Percentiles rank a stretch among this genome's conserved stretches.
Evolutionary conservation across 306 rosid species (phyloP).

Genomic region (Quercus bicolor): DNA sequence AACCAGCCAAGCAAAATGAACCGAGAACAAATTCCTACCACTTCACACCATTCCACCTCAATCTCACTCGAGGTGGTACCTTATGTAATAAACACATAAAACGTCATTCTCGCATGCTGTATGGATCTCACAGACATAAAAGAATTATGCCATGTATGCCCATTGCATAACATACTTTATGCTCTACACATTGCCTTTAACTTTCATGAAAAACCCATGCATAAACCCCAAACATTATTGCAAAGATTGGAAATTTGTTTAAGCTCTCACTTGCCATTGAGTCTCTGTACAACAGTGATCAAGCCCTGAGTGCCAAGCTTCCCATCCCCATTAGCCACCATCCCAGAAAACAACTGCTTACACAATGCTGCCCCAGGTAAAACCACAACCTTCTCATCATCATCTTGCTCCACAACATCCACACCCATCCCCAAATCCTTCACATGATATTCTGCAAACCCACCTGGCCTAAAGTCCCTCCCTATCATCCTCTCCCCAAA

Average conservation of each 20-base stretch:
- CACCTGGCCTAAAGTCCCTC: slow-evolving; percentile 66
- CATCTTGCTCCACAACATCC: slow-evolving; percentile 48
- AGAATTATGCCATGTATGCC: too few relatives aligned
- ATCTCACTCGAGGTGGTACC: too few relatives aligned
- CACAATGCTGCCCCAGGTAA: slow-evolving; percentile 74
- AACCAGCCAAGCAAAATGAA: too few relatives aligned
- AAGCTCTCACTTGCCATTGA: slow-evolving; percentile 47
- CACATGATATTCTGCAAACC: slow-evolving; percentile 66
- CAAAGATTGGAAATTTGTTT: neutral
- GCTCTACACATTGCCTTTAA: too few relatives aligned
- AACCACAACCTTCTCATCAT: slow-evolving; percentile 40
- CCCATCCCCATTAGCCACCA: slow-evolving; percentile 81
- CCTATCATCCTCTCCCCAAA: slow-evolving; percentile 66
- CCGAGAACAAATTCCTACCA: too few relatives aligned
- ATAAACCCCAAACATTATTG: neutral
- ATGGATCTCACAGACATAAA: too few relatives aligned
- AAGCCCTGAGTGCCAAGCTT: slow-evolving; percentile 71
- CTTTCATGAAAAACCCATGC: neutral
- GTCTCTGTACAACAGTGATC: slow-evolving; percentile 63
- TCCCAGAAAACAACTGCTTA: slow-evolving; percentile 61
- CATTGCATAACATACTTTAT: too few relatives aligned
- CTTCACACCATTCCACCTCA: too few relatives aligned
- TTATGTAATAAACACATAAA: too few relatives aligned
- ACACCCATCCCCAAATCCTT: slow-evolving; percentile 92
- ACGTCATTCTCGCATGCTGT: too few relatives aligned